phyloP scores from a whole-genome alignment of 805 yeast species.

The Monosporozyma aquatica region DNA sequence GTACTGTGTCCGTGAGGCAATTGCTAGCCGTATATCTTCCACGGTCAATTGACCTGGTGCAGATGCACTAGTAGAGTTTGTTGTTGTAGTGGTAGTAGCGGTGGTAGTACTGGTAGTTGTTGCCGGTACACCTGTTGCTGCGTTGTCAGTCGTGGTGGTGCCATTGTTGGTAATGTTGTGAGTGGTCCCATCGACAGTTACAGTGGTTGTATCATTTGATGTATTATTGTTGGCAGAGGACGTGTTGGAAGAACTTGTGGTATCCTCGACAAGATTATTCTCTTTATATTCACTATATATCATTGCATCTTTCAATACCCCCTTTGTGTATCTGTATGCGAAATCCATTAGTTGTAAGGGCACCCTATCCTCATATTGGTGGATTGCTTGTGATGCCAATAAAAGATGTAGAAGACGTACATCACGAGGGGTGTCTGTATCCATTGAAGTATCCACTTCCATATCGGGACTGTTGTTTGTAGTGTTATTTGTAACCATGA shows the following conservation, averaged over 20 bases:
- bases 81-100: constrained; percentile 10
- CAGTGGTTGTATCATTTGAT: too few species aligned
- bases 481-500: not conserved
- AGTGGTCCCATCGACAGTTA: constrained; percentile 22
- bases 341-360: constrained; percentile 95
- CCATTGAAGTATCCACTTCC: constrained; percentile 13
- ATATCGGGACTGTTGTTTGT: not conserved
- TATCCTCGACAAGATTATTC: constrained; percentile 14
- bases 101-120: not conserved
- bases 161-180: too few species aligned
- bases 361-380: constrained; percentile 88
- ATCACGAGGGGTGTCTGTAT: constrained; percentile 59
- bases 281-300: constrained; percentile 78
- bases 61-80: not conserved
- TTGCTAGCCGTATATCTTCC: constrained; percentile 87
- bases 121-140: not conserved
- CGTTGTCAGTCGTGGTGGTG: constrained; percentile 7
- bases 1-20: constrained; percentile 87
- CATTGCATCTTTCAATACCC: constrained; percentile 82
- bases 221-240: too few species aligned
- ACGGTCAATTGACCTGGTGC: constrained; percentile 47
- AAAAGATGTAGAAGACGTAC: constrained; percentile 83
- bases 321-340: constrained; percentile 81
- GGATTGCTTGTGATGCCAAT: constrained; percentile 87
- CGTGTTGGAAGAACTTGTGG: not conserved